Percentiles rank a stretch among this genome's conserved stretches.
phyloP scores from a whole-genome alignment of 2,329 filamentous ascomycete species.

The Pestalotiopsis sp. region DNA sequence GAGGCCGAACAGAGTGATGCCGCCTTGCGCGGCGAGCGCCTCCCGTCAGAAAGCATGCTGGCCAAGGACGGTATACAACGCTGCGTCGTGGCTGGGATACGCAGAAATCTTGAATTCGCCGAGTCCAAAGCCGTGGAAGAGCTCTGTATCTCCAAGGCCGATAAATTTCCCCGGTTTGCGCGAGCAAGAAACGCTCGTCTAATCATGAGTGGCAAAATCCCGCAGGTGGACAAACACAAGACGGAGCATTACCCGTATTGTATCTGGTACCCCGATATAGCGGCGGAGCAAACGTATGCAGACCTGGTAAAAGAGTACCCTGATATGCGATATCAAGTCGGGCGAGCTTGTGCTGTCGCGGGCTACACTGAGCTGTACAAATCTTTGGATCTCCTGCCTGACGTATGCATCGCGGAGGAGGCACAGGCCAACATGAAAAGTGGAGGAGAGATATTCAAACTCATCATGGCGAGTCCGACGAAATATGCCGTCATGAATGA shows the following conservation, averaged over 20 bases:
- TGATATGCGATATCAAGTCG: conserved; percentile 37
- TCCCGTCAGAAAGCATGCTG: neutral
- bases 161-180: neutral
- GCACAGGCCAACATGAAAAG: conserved; percentile 29
- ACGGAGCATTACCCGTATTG: conserved; percentile 37
- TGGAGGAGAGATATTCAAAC: neutral
- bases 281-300: conserved; percentile 37
- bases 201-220: conserved; percentile 38
- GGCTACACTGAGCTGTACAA: conserved; percentile 36
- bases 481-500: neutral
- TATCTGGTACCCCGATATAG: conserved; percentile 41
- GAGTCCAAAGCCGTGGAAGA: neutral
- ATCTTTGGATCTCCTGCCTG: conserved; percentile 38
- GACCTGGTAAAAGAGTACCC: conserved; percentile 32
- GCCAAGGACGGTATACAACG: neutral
- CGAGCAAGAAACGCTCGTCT: conserved; percentile 31
- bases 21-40: neutral
- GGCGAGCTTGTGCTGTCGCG: conserved; percentile 40
- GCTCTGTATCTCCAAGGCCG: neutral
- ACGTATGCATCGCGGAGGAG: conserved; percentile 41
- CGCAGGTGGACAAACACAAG: conserved; percentile 19
- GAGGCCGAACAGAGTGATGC: neutral
- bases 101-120: neutral
- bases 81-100: neutral
- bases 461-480: neutral